These are phyloP conservation scores for Saprolegnia parasitica DNA, from an alignment of 352 stramenopile species.

Conservation along the genomic window DNA sequence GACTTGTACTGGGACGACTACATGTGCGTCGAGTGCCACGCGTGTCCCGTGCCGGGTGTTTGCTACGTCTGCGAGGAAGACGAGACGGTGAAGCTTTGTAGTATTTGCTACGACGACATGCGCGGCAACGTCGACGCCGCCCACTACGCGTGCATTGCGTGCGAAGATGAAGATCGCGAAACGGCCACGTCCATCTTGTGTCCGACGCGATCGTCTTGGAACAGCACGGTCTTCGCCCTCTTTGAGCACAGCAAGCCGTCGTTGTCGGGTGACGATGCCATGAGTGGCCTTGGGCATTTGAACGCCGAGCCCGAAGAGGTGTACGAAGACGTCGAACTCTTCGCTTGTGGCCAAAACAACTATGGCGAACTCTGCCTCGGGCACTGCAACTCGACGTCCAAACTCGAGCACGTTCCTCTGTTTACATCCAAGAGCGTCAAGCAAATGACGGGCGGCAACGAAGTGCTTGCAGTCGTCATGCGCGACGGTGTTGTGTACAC, in stretches of 20 bases:
- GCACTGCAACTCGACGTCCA: conserved; percentile 83
- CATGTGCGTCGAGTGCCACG: conserved; percentile 64
- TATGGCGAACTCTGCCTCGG: conserved; percentile 83
- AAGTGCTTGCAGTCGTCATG: conserved; percentile 81
- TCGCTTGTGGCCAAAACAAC: conserved; percentile 86
- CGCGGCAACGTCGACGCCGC: conserved; percentile 46
- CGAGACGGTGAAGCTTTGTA: conserved; percentile 50
- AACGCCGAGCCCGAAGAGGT: conserved; percentile 26
- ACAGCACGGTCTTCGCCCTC: conserved; percentile 35
- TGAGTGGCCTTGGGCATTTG: neutral
- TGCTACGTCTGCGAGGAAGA: conserved; percentile 64
- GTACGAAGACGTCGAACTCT: conserved; percentile 83
- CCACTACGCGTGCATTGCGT: conserved; percentile 44
- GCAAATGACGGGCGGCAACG: conserved; percentile 72
- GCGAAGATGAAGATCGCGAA: conserved; percentile 34
- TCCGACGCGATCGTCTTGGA: conserved; percentile 44
- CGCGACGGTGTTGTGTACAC: conserved; percentile 76
- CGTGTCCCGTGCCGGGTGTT: conserved; percentile 38
- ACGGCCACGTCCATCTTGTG: conserved; percentile 45
- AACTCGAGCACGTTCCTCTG: conserved; percentile 78
- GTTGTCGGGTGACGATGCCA: neutral
- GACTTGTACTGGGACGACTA: conserved; percentile 40
- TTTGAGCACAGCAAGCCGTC: conserved; percentile 38
- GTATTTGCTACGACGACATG: conserved; percentile 75
- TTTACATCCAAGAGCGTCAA: conserved; percentile 75